Conservation (phyloP, 2,329 filamentous ascomycete genomes). For the Dryadomyces quercivorus region DNA sequence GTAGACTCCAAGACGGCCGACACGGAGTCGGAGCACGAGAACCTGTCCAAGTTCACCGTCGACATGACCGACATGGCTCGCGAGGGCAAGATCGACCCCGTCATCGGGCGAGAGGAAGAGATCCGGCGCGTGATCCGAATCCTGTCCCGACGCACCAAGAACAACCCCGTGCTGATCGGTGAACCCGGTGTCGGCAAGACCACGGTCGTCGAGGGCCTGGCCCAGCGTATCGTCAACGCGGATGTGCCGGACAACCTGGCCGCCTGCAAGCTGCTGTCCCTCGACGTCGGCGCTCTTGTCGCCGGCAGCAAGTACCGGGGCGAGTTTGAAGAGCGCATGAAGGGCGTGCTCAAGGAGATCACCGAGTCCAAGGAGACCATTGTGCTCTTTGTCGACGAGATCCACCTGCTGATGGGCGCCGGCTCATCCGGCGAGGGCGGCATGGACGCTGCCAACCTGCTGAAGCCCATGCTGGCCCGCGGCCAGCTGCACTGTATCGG, state of each 20-base stretch:
- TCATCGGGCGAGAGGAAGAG: constrained; percentile 94
- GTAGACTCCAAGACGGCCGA: constrained; percentile 96
- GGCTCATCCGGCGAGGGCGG: constrained; percentile 89
- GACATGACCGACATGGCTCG: constrained; percentile 95
- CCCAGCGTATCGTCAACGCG: constrained; percentile 88
- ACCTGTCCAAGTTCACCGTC: constrained; percentile 94
- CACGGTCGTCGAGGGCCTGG: constrained; percentile 90
- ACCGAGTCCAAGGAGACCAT: constrained; percentile 92
- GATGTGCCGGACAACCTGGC: constrained; percentile 95
- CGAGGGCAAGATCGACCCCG: constrained; percentile 95
- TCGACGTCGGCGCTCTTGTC: constrained; percentile 90
- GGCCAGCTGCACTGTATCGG: constrained; percentile 97
- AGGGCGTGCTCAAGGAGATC: constrained; percentile 96
- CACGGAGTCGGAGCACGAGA: constrained; percentile 84
- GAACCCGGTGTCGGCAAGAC: constrained; percentile 98
- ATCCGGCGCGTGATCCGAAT: constrained; percentile 88
- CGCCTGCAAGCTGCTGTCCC: constrained; percentile 82
- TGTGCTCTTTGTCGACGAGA: constrained; percentile 96
- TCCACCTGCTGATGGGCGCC: constrained; percentile 96
- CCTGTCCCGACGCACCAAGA: constrained; percentile 86
- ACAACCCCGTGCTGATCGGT: constrained; percentile 96
- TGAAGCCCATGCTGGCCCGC: constrained; percentile 96
- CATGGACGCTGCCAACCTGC: constrained; percentile 95
- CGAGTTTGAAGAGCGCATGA: constrained; percentile 99
- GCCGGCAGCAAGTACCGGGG: constrained; percentile 97